Evolutionary conservation across 2,329 filamentous ascomycete genomes (phyloP).

Genomic region (Lanzia echinophila): DNA sequence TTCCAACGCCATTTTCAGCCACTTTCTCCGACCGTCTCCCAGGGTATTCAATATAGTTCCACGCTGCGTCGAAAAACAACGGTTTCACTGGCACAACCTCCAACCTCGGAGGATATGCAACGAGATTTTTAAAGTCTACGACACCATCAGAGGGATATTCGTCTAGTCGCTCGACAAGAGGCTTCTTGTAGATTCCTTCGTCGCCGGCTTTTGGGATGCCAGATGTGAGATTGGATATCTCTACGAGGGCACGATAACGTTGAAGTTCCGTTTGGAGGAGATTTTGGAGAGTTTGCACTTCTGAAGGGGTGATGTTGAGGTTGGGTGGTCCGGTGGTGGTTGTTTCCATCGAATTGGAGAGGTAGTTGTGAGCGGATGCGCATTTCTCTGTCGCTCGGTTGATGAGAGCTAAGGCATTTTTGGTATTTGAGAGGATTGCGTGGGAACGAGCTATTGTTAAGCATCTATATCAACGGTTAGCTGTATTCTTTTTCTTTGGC

Average conservation of each 20-base stretch:
- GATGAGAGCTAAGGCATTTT: slow-evolving; percentile 80
- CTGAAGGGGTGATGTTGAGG: slow-evolving; percentile 56
- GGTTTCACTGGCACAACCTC: slow-evolving; percentile 86
- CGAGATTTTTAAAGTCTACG: slow-evolving; percentile 72
- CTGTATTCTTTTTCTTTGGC: neutral
- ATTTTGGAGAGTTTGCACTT: slow-evolving; percentile 51
- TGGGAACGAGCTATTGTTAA: slow-evolving; percentile 83
- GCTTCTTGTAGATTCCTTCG: slow-evolving; percentile 34
- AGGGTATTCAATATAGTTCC: slow-evolving; percentile 95
- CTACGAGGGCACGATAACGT: slow-evolving; percentile 78
- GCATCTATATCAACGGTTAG: slow-evolving; percentile 45
- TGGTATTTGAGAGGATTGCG: slow-evolving; percentile 61
- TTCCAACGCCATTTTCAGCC: slow-evolving; percentile 20
- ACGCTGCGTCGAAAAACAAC: slow-evolving; percentile 91
- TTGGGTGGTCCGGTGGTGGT: slow-evolving; percentile 48
- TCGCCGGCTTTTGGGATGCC: slow-evolving; percentile 29
- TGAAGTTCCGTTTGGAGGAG: slow-evolving; percentile 67
- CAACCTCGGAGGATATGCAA: slow-evolving; percentile 79
- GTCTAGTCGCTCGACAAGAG: slow-evolving; percentile 67
- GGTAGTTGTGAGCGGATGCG: slow-evolving; percentile 42
- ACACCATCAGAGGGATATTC: slow-evolving; percentile 60
- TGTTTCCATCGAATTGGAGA: slow-evolving; percentile 35
- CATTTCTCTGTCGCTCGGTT: slow-evolving; percentile 62
- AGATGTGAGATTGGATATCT: slow-evolving; percentile 59
- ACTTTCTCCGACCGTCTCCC: slow-evolving; percentile 42